phyloP scores from a whole-genome alignment of 768 basidiomycete species.

The Suillus paluster region DNA sequence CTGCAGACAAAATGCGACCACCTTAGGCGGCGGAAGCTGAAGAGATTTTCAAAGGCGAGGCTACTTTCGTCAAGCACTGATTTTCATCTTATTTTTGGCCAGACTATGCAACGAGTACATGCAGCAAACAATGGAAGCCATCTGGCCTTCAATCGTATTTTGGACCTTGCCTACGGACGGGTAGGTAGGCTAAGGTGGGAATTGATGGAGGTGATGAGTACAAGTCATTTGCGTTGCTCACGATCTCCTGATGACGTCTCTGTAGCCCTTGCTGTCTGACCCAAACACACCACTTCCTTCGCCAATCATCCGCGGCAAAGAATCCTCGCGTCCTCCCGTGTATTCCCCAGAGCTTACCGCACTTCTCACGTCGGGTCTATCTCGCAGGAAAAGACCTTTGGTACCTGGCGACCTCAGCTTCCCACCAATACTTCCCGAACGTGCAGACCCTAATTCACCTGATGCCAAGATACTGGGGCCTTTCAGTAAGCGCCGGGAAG shows the following conservation, averaged over 20 bases:
- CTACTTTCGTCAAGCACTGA: slow-evolving; percentile 5
- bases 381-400: slow-evolving; percentile 53
- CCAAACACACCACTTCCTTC: slow-evolving; percentile 45
- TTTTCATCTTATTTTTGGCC: slow-evolving; percentile 9
- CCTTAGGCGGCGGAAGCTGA: slow-evolving; percentile 46
- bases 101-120: slow-evolving; percentile 60
- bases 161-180: slow-evolving; percentile 77
- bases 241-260: slow-evolving; percentile 14
- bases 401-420: slow-evolving; percentile 41
- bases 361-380: slow-evolving; percentile 57
- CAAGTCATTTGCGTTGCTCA: slow-evolving; percentile 1
- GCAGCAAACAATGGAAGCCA: slow-evolving; percentile 55
- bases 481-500: slow-evolving; percentile 73
- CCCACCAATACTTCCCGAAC: slow-evolving; percentile 62
- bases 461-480: slow-evolving; percentile 65
- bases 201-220: slow-evolving; percentile 57
- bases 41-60: slow-evolving; percentile 56
- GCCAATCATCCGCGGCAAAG: slow-evolving; percentile 53
- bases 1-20: slow-evolving; percentile 35
- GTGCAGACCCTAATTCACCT: slow-evolving; percentile 58
- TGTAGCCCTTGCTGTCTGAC: slow-evolving; percentile 60
- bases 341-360: slow-evolving; percentile 66
- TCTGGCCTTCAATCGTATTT: slow-evolving; percentile 57
- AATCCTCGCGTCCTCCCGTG: slow-evolving; percentile 63
- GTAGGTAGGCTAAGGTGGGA: slow-evolving; percentile 73